Evolutionary conservation across 345 rosid species (phyloP), one percentile per base, ranked within the genome.

Genomic region (Eucalyptus guilfoylei): DNA sequence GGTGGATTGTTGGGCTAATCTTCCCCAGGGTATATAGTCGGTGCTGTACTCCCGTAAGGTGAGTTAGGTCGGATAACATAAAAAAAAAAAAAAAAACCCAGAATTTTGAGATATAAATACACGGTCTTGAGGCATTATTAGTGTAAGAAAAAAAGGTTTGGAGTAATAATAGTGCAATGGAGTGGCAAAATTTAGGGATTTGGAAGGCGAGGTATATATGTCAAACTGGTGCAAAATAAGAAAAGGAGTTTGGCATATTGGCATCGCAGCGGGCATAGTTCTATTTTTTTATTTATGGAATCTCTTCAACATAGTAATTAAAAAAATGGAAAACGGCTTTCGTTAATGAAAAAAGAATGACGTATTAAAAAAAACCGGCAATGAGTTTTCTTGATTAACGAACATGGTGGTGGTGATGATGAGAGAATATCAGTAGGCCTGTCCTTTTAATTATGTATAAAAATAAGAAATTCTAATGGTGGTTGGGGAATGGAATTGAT

Each of bases 11-110:
- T 17, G 0, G 21, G 2, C 4, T 17, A 50, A 8, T 50, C 23
- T 7, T 1, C 1, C 2, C 1, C 4, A n/a, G n/a, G 0, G 1
- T 3, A 0, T 50, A 50, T 50, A 50, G 4, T 7, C 1, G 2
- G 2, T 50, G 4, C 1, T 3, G 4, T 50, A 9, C 4, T 50
- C 9, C 2, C 9, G 9, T 50, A 50, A 50, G 2, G 4, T 17
- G 2, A 50, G 9, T 0, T 50, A 50, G 1, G 54, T 2, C 4
- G 23, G 23, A 50, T 50, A 8, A 0, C 9, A 50, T 50, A 2
- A 49, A 16, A 6, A 49, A 49, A 16, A 45, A 49, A 6, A 16
- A 50, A 16, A 15, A 49, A 1, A 0, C 1, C 1, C 1, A 45
- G 4, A 45, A 45, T 45, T 45, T 45, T 45, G 48, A 45, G 12